Conservation (phyloP, 2,329 filamentous ascomycete genomes). For the Colletotrichum sp. region DNA sequence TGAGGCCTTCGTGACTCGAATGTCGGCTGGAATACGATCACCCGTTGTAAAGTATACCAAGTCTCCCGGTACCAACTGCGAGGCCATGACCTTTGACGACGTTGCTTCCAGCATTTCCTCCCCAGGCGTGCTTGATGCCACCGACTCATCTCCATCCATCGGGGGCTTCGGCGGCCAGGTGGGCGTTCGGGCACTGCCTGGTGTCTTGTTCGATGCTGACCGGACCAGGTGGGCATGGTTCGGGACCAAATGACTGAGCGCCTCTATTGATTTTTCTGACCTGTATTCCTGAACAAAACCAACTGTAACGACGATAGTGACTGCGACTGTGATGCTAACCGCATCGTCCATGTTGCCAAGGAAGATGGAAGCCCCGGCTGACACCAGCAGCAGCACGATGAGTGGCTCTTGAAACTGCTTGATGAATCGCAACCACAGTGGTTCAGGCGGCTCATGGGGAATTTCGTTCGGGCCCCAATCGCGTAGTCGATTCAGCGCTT, state of each 20-base stretch:
- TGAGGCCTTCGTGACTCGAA: constrained; percentile 88
- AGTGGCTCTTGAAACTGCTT: constrained; percentile 97
- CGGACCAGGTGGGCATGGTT: constrained; percentile 96
- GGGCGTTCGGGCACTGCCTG: constrained; percentile 37
- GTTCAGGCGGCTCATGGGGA: constrained; percentile 90
- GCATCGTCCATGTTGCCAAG: constrained; percentile 96
- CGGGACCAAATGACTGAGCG: constrained; percentile 89
- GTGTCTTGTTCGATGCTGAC: constrained; percentile 44
- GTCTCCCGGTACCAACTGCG: constrained; percentile 89
- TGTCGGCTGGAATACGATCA: constrained; percentile 94
- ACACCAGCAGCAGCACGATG: constrained; percentile 89
- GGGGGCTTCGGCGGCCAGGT: constrained; percentile 56
- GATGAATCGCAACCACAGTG: constrained; percentile 91
- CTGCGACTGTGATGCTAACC: constrained; percentile 91
- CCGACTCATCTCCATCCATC: constrained; percentile 39
- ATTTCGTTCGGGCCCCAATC: constrained; percentile 92
- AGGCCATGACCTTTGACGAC: constrained; percentile 85
- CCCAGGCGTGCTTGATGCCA: constrained; percentile 59
- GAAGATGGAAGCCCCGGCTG: constrained; percentile 84
- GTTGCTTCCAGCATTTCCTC: constrained; percentile 71
- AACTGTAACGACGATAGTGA: constrained; percentile 95
- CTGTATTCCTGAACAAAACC: constrained; percentile 98
- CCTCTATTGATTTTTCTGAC: constrained; percentile 96
- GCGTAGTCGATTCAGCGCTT: constrained; percentile 80
- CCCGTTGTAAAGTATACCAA: constrained; percentile 93